Evolutionary conservation across 2,329 filamentous ascomycete species (phyloP).

Genomic region (Colletotrichum sp.): DNA sequence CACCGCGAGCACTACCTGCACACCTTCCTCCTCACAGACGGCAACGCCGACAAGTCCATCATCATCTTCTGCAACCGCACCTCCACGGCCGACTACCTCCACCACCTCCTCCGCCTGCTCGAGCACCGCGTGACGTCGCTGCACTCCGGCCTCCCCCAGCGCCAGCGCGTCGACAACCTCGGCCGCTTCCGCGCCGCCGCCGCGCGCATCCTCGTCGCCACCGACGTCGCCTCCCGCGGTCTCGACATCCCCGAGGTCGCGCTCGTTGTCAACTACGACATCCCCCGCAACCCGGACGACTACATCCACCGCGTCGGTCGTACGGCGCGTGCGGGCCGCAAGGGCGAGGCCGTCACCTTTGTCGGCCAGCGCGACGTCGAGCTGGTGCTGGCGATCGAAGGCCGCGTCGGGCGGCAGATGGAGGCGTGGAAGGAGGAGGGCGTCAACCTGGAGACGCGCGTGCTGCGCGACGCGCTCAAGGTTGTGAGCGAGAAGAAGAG

Average conservation of each 20-base stretch:
- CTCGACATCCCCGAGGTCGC: constrained; percentile 93
- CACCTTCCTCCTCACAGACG: constrained; percentile 80
- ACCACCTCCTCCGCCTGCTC: constrained; percentile 85
- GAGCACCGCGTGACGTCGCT: constrained; percentile 90
- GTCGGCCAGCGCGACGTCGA: constrained; percentile 94
- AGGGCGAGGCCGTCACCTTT: constrained; percentile 83
- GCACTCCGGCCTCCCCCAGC: constrained; percentile 86
- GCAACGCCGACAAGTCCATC: constrained; percentile 75
- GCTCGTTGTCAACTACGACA: constrained; percentile 93
- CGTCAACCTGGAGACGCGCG: constrained; percentile 90
- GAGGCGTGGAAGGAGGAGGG: constrained; percentile 86
- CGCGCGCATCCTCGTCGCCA: constrained; percentile 89
- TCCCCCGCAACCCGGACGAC: constrained; percentile 94
- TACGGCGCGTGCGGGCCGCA: constrained; percentile 88
- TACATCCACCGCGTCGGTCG: constrained; percentile 97
- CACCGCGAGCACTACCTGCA: constrained; percentile 97
- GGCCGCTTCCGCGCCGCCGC: constrained; percentile 90
- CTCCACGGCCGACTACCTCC: constrained; percentile 84
- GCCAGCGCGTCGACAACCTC: constrained; percentile 85
- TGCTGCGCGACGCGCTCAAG: constrained; percentile 85
- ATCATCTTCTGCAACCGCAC: constrained; percentile 98
- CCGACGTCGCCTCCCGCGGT: constrained; percentile 92
- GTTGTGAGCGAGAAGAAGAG: constrained; percentile 94
- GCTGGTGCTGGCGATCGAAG: constrained; percentile 88
- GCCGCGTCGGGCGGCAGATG: constrained; percentile 80